A percentile compares a stretch with the other conserved stretches of the same genome.
phyloP scores from a whole-genome alignment of 1,139 yeast genomes.

The Taiozyma onychis region DNA sequence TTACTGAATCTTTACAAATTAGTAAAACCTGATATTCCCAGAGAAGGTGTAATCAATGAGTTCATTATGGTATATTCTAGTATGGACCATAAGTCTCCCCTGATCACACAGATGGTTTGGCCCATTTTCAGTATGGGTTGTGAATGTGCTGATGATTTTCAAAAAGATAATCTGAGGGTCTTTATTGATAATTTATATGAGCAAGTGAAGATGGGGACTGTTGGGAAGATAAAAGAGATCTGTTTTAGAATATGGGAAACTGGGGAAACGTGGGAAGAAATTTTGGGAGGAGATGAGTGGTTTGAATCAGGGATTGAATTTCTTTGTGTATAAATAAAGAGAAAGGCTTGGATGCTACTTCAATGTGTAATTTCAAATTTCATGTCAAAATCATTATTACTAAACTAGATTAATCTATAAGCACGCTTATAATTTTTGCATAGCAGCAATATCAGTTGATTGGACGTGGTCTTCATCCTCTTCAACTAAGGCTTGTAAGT shows the following conservation, averaged over 20 bases:
- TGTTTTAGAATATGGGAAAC: slow-evolving; percentile 39
- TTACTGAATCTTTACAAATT: slow-evolving; percentile 34
- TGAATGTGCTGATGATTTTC: slow-evolving; percentile 31
- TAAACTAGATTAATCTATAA: neutral
- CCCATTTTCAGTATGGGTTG: slow-evolving; percentile 46
- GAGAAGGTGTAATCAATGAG: slow-evolving; percentile 34
- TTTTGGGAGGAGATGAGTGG: slow-evolving; percentile 38
- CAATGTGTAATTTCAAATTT: neutral
- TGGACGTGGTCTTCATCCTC: slow-evolving; percentile 99
- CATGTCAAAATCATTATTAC: neutral
- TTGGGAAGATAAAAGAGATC: slow-evolving; percentile 34
- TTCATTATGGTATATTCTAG: slow-evolving; percentile 40
- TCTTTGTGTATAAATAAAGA: slow-evolving; percentile 30
- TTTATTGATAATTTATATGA: slow-evolving; percentile 37
- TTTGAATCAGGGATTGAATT: slow-evolving; percentile 42
- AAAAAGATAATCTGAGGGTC: slow-evolving; percentile 26
- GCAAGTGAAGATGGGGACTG: slow-evolving; percentile 49
- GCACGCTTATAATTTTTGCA: slow-evolving; percentile 74
- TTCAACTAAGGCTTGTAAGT: slow-evolving; percentile 77
- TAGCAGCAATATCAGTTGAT: slow-evolving; percentile 97
- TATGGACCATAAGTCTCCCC: slow-evolving; percentile 38
- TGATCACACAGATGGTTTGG: slow-evolving; percentile 57
- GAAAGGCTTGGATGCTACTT: neutral
- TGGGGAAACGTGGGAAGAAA: slow-evolving; percentile 34
- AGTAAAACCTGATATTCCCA: slow-evolving; percentile 25